Evolutionary conservation across 2,329 filamentous ascomycete species (phyloP).

Genomic region (Calonectria ilicicola): DNA sequence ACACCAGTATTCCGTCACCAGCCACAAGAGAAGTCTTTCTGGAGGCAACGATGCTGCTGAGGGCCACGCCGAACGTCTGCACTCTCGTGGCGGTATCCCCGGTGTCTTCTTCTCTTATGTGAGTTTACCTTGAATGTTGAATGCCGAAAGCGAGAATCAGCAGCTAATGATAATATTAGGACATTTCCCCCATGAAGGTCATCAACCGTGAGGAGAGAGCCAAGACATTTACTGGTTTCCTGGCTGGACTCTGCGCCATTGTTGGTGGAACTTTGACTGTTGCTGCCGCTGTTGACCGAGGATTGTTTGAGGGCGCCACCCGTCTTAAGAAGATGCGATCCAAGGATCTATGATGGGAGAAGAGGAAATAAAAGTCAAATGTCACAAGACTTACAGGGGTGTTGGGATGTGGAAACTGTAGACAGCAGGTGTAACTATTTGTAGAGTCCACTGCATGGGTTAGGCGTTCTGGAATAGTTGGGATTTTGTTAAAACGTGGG

Average conservation of each 20-base stretch:
- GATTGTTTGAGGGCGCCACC: constrained; percentile 87
- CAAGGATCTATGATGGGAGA: constrained; percentile 64
- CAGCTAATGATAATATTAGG: constrained; percentile 61
- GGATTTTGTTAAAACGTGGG: constrained; percentile 22
- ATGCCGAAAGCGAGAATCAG: neutral
- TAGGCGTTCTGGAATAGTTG: constrained; percentile 43
- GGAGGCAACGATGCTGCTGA: constrained; percentile 89
- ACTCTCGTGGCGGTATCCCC: constrained; percentile 91
- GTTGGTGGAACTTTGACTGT: constrained; percentile 96
- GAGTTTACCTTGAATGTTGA: constrained; percentile 55
- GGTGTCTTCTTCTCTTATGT: constrained; percentile 99
- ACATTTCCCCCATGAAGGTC: constrained; percentile 99
- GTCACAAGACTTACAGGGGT: constrained; percentile 18
- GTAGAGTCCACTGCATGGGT: constrained; percentile 39
- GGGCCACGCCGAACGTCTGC: constrained; percentile 91
- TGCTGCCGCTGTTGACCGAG: constrained; percentile 91
- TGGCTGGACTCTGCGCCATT: constrained; percentile 94
- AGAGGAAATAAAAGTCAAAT: neutral
- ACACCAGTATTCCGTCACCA: constrained; percentile 98
- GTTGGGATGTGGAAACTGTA: constrained; percentile 11
- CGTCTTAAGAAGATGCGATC: constrained; percentile 87
- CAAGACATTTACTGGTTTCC: constrained; percentile 91
- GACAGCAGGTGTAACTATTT: constrained; percentile 34
- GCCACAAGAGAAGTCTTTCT: constrained; percentile 87
- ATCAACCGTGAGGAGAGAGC: constrained; percentile 92